These are phyloP conservation scores for Penicillium glabrum DNA, from an alignment of 2,329 filamentous ascomycete genomes.

Conservation along the genomic window DNA sequence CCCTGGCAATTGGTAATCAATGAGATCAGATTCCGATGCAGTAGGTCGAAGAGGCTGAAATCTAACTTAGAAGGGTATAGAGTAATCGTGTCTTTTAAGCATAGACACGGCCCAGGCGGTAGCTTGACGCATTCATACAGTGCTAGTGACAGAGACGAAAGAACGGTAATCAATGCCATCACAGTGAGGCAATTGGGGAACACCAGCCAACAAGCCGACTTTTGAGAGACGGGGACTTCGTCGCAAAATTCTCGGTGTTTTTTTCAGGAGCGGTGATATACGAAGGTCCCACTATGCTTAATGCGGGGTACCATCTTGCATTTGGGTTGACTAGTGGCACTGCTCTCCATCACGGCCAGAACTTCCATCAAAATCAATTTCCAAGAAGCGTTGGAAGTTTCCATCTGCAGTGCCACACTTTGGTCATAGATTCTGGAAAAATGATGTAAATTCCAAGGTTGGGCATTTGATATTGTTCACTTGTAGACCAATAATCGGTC, in stretches of 20 bases:
- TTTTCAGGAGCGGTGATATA: not conserved
- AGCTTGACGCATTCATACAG: not conserved
- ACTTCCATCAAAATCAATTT: too few relatives aligned
- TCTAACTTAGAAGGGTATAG: not conserved
- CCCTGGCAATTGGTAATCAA: not conserved
- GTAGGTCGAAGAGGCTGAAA: not conserved
- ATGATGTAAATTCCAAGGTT: not conserved
- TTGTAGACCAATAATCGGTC: not conserved
- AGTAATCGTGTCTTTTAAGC: not conserved
- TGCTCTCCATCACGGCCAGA: not conserved
- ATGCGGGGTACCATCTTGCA: not conserved
- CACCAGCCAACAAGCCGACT: not conserved
- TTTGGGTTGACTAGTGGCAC: not conserved
- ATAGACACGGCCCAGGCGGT: not conserved
- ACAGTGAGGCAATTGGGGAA: not conserved
- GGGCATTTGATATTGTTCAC: not conserved
- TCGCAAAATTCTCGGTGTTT: not conserved
- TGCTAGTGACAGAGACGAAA: not conserved
- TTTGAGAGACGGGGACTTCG: not conserved
- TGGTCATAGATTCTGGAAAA: not conserved
- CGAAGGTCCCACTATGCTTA: not conserved
- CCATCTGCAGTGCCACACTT: too few relatives aligned
- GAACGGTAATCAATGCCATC: not conserved
- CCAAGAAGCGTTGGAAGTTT: too few relatives aligned
- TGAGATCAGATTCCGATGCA: not conserved